A percentile compares a stretch with the other conserved stretches of the same genome.
Conservation (phyloP, 2,329 filamentous ascomycete species). For the Verticillium zaregamsianum region DNA sequence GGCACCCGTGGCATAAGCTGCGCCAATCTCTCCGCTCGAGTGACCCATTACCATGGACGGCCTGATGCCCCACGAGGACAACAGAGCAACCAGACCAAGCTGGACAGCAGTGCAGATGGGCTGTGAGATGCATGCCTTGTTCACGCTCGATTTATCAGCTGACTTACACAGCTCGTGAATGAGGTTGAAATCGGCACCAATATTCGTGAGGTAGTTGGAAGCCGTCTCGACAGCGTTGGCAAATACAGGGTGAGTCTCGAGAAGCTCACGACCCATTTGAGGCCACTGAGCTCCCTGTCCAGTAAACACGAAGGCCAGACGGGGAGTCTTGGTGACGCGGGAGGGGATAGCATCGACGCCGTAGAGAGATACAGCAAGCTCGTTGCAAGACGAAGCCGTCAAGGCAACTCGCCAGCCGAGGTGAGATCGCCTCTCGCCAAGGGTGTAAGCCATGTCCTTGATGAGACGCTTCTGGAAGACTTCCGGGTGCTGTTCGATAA, state of each 20-base stretch:
- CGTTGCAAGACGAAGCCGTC: too few relatives aligned
- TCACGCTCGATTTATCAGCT: too few relatives aligned
- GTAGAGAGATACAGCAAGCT: too few relatives aligned
- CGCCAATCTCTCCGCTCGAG: slow-evolving; percentile 35
- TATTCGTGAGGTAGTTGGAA: not conserved
- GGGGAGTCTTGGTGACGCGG: too few relatives aligned
- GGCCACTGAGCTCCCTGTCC: slow-evolving; percentile 43
- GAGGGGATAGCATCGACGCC: too few relatives aligned
- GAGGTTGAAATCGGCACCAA: too few relatives aligned
- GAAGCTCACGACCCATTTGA: slow-evolving; percentile 30
- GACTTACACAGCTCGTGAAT: too few relatives aligned
- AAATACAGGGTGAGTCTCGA: slow-evolving; percentile 8
- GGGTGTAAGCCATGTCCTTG: too few relatives aligned
- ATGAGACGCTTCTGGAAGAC: too few relatives aligned
- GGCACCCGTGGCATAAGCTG: slow-evolving; percentile 28
- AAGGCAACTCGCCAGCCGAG: too few relatives aligned
- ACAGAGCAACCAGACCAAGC: slow-evolving; percentile 35
- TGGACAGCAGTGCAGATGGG: slow-evolving; percentile 52
- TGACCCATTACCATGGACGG: slow-evolving; percentile 31
- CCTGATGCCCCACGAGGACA: slow-evolving; percentile 21
- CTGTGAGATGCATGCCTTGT: slow-evolving; percentile 27
- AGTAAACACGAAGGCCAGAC: slow-evolving; percentile 28
- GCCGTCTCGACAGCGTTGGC: not conserved
- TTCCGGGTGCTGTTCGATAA: too few relatives aligned
- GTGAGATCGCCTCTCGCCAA: too few relatives aligned